A percentile compares a stretch with the other conserved stretches of the same genome.
phyloP scores from a whole-genome alignment of 1,139 yeast genomes.

The Diutina pseudorugosa region DNA sequence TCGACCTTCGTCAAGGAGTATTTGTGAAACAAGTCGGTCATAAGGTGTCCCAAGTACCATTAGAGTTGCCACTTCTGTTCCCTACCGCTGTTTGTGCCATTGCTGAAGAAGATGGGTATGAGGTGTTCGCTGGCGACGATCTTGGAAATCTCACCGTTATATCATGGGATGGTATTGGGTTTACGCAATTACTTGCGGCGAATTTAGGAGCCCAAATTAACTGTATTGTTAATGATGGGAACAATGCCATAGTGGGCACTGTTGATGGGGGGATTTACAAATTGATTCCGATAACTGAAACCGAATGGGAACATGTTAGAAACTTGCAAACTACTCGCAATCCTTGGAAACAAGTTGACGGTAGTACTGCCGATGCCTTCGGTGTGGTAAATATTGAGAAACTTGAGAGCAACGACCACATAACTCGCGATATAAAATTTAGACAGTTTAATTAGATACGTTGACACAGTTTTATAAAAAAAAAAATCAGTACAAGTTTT shows the following conservation, averaged over 20 bases:
- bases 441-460: neutral
- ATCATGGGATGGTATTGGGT: neutral
- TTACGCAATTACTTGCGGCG: constrained; percentile 10
- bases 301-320: neutral
- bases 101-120: neutral
- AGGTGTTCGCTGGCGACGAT: neutral
- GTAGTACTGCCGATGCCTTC: constrained; percentile 4
- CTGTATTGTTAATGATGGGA: constrained; percentile 6
- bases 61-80: neutral
- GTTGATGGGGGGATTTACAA: constrained; percentile 23
- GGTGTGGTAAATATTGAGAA: neutral
- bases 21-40: neutral
- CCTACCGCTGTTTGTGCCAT: neutral
- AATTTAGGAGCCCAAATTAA: constrained; percentile 25
- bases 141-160: neutral
- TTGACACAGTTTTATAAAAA: no score
- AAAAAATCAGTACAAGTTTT: no score
- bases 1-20: neutral
- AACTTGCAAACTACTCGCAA: neutral
- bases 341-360: neutral
- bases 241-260: constrained; percentile 21
- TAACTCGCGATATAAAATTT: neutral
- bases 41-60: neutral
- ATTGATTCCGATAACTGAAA: constrained; percentile 2
- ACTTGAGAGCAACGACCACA: neutral